Base-by-base conservation (phyloP, 768 basidiomycete genomes). In the Rhizopogon vulgaris region DNA sequence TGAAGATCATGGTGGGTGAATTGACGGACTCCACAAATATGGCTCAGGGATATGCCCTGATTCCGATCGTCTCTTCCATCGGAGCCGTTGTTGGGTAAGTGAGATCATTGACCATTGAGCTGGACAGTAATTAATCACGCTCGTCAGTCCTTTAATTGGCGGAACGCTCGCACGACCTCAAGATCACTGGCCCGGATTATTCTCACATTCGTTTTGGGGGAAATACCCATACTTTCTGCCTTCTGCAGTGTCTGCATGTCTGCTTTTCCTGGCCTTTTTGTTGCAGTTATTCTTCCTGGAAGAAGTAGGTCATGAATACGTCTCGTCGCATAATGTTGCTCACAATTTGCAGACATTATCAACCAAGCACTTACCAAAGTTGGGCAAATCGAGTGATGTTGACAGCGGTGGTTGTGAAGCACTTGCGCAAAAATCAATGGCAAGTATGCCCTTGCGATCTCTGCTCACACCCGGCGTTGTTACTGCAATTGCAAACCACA, bases 1-100 rank as follows among this genome's bases (percentile, higher is more conserved):
- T 86, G 75, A 88, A 87, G 62, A 83, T 79, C 52, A 77, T 81
- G 52, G 75, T 87, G 65, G 84, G 77, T 0, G 84, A 86, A 53
- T 65, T 86, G 34, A 82, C 80, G 76, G 27, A 70, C 38, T 51
- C 51, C 14, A 63, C 56, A 48, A 69, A 62, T 45, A 65, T 64
- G 62, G 69, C 74, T 4, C 64, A 65, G 11, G 73, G 58, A 3
- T 69, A 71, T 51, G 53, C 70, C 11, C 36, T 64, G 12, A 15
- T 71, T 5, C 70, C 65, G 6, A n/a, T 61, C 1, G 27, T 65
- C 2, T 71, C 66, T 51, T 59, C 41, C 52, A n/a, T 60, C 7
- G 69, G 69, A 14, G 47, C 64, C 15, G 70, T 72, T 14, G 53
- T 70, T 48, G 70, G 69, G 71, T 71, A 59, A n/a, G 67, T 57